Conservation (phyloP, 352 stramenopile species). For the Pythium periplocum region DNA sequence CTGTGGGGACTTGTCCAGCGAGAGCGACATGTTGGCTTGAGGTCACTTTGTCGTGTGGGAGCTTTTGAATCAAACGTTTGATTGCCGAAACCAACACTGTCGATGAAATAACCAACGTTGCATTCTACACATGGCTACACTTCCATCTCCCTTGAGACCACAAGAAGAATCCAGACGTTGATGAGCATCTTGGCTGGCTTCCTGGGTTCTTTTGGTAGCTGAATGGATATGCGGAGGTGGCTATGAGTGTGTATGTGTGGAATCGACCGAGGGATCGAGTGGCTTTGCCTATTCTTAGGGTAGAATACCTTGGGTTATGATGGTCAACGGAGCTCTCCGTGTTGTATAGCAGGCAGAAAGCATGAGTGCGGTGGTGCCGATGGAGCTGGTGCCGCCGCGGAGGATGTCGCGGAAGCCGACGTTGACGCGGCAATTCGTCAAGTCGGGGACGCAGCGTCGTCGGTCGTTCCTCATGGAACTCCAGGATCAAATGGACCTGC, state of each 20-base stretch:
- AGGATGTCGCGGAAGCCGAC: slow-evolving; percentile 4
- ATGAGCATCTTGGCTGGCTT: no score
- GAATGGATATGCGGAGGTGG: no score
- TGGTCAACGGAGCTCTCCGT: no score
- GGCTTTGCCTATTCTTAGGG: no score
- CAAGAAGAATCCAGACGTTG: neutral
- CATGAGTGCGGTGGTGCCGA: neutral
- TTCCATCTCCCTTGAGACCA: neutral
- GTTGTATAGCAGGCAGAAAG: no score
- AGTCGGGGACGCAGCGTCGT: slow-evolving; percentile 2
- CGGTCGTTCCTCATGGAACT: slow-evolving; percentile 45
- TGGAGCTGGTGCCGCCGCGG: neutral
- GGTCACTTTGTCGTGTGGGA: neutral
- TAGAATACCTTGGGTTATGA: no score
- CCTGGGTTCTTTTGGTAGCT: no score
- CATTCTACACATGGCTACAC: slow-evolving; percentile 9
- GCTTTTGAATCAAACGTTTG: slow-evolving; percentile 4
- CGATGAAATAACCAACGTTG: slow-evolving; percentile 13
- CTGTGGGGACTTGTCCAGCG: slow-evolving; percentile 68
- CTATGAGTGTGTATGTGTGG: no score
- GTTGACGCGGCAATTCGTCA: slow-evolving; percentile 9
- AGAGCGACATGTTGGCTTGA: slow-evolving; percentile 56
- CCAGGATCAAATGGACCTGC: slow-evolving; percentile 48
- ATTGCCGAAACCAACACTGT: neutral
- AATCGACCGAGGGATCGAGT: no score